These are phyloP conservation scores for Butyriboletus loyo DNA, from an alignment of 768 basidiomycete species.

Conservation along the genomic window DNA sequence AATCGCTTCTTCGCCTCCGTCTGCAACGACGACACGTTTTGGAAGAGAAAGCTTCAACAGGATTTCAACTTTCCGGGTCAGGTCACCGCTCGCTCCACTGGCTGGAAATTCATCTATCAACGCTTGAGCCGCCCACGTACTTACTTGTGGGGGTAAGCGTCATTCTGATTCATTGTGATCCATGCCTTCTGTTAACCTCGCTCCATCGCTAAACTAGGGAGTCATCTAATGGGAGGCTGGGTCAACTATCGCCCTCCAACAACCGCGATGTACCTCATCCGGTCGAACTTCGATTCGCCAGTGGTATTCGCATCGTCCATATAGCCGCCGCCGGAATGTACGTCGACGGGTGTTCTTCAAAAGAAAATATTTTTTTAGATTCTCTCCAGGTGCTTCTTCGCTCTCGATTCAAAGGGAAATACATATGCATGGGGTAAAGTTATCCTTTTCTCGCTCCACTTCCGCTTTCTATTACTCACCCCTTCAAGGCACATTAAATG, in stretches of 20 bases:
- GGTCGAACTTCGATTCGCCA: slow-evolving; percentile 51
- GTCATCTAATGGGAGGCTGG: slow-evolving; percentile 60
- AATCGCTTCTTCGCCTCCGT: slow-evolving; percentile 61
- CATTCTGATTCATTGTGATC: neutral
- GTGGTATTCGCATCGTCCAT: slow-evolving; percentile 61
- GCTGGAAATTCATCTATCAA: slow-evolving; percentile 79
- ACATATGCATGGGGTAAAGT: slow-evolving; percentile 79
- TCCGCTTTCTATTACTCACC: slow-evolving; percentile 3
- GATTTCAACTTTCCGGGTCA: slow-evolving; percentile 80
- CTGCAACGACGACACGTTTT: slow-evolving; percentile 71
- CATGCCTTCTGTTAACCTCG: neutral
- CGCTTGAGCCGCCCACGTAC: slow-evolving; percentile 55
- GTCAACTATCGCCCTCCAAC: slow-evolving; percentile 37
- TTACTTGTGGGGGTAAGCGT: slow-evolving; percentile 60
- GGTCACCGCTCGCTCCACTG: slow-evolving; percentile 68
- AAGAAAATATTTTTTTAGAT: neutral
- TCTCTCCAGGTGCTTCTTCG: slow-evolving; percentile 77
- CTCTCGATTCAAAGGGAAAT: slow-evolving; percentile 69
- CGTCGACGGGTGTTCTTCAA: slow-evolving; percentile 22
- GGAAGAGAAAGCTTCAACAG: slow-evolving; percentile 62
- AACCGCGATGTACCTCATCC: slow-evolving; percentile 58
- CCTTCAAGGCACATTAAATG: slow-evolving; percentile 58
- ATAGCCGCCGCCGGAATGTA: slow-evolving; percentile 83
- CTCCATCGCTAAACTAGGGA: slow-evolving; percentile 42
- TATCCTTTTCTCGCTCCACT: neutral